Evolutionary conservation across 148 eudicot genomes (phyloP), one percentile per base, ranked within the genome.

Genomic region (Oxyria digyna): DNA sequence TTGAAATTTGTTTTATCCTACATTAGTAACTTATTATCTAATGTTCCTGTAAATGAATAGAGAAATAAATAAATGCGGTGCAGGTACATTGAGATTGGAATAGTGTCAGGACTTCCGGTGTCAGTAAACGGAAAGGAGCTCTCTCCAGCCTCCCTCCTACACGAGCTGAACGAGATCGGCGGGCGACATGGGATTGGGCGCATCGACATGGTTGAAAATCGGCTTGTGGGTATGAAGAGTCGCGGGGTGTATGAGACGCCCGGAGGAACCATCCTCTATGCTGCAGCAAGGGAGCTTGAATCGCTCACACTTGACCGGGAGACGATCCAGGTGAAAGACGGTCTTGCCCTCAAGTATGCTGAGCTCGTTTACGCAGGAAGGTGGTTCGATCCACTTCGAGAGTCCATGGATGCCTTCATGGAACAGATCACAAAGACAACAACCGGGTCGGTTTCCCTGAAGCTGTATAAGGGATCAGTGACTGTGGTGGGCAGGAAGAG

Each of bases 231-330:
- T 20, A 89, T 92, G 97, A 92, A 92, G 68, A 82, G 88, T 49
- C 95, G 97, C 17, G 97, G 95, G 5, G 97, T 91, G 6, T 91
- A 91, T 14, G 97, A 91, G 79, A 91, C 97, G 31, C 97, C 97
- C 0, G 97, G 97, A 0, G 97, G 97, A 64, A 88, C 97, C 76
- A 79, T 91, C 76, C 88, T 91, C 72, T 85, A 79, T 65, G 40
- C 88, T 7, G 97, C 89, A 5, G 91, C 68, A 4, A 80, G 78
- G 0, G 96, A 91, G 66, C 87, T 91, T 31, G 97, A 91, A 82
- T 81, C 96, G 12, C 76, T 91, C 17, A 91, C 97, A 17, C 96
- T 91, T 10, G 97, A 91, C 42, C 85, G 90, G 9, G 96, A 91
- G 63, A 78, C 95, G 10, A 86, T 91, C 7, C 95, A 86, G 72